These are phyloP conservation scores for Mortierella alpina DNA, from an alignment of 192 early-diverging fungal genomes.

Conservation along the genomic window DNA sequence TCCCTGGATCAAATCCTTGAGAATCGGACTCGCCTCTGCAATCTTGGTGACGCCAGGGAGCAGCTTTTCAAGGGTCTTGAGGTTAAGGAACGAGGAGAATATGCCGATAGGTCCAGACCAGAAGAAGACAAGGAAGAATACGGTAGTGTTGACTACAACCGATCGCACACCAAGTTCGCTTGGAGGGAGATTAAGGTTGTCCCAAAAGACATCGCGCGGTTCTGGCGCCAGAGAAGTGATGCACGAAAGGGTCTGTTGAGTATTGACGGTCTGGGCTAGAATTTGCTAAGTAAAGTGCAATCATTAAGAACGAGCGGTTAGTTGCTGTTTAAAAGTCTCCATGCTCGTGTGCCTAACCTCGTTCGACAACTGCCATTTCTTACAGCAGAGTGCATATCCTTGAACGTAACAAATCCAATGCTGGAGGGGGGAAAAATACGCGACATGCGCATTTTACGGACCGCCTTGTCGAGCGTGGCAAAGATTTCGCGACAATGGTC, in stretches of 20 bases:
- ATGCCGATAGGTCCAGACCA: constrained; percentile 80
- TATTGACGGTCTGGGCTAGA: constrained; percentile 72
- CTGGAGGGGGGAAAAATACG: constrained; percentile 57
- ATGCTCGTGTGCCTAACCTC: neutral
- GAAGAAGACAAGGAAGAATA: constrained; percentile 78
- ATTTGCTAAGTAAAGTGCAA: constrained; percentile 57
- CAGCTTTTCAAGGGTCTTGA: constrained; percentile 67
- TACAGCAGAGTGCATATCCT: constrained; percentile 75
- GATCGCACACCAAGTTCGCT: constrained; percentile 65
- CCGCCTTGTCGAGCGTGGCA: constrained; percentile 63
- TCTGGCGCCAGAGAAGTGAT: constrained; percentile 74
- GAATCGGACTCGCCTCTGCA: constrained; percentile 59
- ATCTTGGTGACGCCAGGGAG: constrained; percentile 68
- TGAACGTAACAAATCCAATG: constrained; percentile 85
- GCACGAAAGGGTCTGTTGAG: constrained; percentile 74
- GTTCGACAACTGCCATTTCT: constrained; percentile 2
- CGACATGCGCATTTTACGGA: constrained; percentile 60
- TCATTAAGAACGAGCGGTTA: neutral
- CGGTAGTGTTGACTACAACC: constrained; percentile 61
- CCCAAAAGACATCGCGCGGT: constrained; percentile 82
- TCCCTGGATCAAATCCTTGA: constrained; percentile 71
- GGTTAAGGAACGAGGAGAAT: constrained; percentile 73
- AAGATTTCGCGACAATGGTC: constrained; percentile 69
- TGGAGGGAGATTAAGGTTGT: constrained; percentile 73
- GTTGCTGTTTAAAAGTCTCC: neutral